Conservation (phyloP, 129 eudicot species). For the Deinandra increscens region DNA sequence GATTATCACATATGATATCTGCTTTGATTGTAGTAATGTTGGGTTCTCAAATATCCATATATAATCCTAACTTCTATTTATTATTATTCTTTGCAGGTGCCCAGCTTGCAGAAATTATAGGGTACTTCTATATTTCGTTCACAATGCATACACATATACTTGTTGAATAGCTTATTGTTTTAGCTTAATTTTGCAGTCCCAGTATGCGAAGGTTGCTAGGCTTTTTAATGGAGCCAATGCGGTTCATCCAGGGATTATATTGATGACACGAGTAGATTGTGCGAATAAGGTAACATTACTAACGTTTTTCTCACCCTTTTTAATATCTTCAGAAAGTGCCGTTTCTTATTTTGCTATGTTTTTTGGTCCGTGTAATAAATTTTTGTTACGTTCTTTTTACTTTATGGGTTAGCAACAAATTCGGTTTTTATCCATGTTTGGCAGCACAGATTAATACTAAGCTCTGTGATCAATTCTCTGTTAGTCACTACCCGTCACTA, state of each 20-base stretch:
- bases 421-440: conserved; percentile 49
- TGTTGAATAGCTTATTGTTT: conserved; percentile 9
- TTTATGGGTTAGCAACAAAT: conserved; percentile 38
- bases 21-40: not conserved
- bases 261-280: conserved; percentile 93
- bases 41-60: not conserved
- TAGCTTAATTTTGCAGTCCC: conserved; percentile 59
- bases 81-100: conserved; percentile 63
- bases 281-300: conserved; percentile 65
- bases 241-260: conserved; percentile 76
- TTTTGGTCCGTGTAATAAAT: not conserved
- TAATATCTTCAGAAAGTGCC: not conserved
- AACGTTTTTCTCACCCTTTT: not conserved
- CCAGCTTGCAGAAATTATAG: conserved; percentile 98
- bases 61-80: conserved; percentile 21
- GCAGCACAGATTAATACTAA: conserved; percentile 93
- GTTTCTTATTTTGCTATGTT: not conserved
- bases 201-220: conserved; percentile 91
- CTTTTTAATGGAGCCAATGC: conserved; percentile 87
- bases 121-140: conserved; percentile 40
- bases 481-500: conserved; percentile 76
- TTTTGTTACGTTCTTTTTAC: not conserved
- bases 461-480: conserved; percentile 85
- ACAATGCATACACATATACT: not conserved
- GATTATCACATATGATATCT: not conserved